Base-by-base conservation (phyloP, 2,329 filamentous ascomycete genomes). In the Domatiomyces globalis region DNA sequence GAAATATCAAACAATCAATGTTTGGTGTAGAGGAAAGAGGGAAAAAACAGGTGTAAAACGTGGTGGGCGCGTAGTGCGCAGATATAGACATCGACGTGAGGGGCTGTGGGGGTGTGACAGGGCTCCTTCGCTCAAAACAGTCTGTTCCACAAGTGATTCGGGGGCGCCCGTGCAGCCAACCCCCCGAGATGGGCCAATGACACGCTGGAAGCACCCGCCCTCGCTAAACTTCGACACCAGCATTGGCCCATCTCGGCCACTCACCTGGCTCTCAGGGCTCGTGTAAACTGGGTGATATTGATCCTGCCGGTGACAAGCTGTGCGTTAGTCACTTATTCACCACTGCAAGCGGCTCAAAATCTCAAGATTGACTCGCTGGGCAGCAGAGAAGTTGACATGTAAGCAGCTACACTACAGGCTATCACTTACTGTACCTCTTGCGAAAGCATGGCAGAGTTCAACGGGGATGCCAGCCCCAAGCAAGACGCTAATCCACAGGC, bases 401-500 rank as follows among this genome's bases (percentile, higher is more conserved):
- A 25, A 25, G 22, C 6, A 25, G 22, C 22, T 6, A 25, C 22
- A 6, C 22, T 6, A 25, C 3, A 25, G 22, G 22, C 22, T 25
- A 6, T 25, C 22, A 25, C 22, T 6, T 6, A 25, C 5, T 15
- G 17, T 22, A 10, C 44, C 77, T 58, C 66, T 73, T 5, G 79
- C 78, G 58, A 80, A 73, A 20, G 78, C 80, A 67, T 79, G 76
- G 58, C 79, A 94, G 57, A 96, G 72, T 61, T 94, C 89, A 25
- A 96, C 90, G 59, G 76, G 79, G 42, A 96, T 77, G 2, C 92
- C 90, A 1, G 89, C 88, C 1, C 84, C 83, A 6, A 82, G 84
- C 49, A 98, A 74, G 6, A 95, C 87, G 72, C 96, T 87, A 62
- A 96, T 95, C 92, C 92, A 98, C 59, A 98, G 75, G 60, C 92